Conservation (phyloP, 495 filamentous ascomycete species). For the Parathielavia appendiculata region DNA sequence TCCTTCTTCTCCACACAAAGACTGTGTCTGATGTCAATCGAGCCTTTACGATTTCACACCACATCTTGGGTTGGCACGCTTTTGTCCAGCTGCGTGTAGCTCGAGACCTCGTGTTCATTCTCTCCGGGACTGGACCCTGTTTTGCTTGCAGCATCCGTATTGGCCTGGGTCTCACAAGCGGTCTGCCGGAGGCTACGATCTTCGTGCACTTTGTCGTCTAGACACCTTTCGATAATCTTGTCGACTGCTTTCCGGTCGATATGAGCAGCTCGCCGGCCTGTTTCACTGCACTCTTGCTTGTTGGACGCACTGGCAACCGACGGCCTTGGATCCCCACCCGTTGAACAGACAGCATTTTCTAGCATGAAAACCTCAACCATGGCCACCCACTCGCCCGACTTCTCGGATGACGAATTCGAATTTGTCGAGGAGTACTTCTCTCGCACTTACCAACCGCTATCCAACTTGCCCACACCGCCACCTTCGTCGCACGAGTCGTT, state of each 20-base stretch:
- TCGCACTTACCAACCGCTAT: slow-evolving; percentile 54
- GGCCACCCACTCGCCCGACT: slow-evolving; percentile 26
- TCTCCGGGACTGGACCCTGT: not conserved
- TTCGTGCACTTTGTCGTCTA: slow-evolving; percentile 16
- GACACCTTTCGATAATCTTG: not conserved
- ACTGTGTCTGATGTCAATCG: not conserved
- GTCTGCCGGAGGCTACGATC: slow-evolving; percentile 11
- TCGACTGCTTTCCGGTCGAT: slow-evolving; percentile 21
- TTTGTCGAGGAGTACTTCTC: slow-evolving; percentile 53
- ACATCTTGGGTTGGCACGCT: not conserved
- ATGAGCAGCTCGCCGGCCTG: slow-evolving; percentile 35
- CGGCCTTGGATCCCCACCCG: slow-evolving; percentile 17
- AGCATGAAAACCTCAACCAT: slow-evolving; percentile 17
- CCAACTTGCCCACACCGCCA: slow-evolving; percentile 57
- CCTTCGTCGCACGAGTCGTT: slow-evolving; percentile 43
- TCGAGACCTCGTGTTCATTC: slow-evolving; percentile 30
- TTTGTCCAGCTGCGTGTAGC: slow-evolving; percentile 18
- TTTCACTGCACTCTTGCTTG: slow-evolving; percentile 29
- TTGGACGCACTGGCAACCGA: slow-evolving; percentile 31
- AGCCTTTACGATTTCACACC: not conserved
- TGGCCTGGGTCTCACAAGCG: slow-evolving; percentile 5
- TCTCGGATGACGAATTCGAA: slow-evolving; percentile 44
- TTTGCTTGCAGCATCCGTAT: not conserved
- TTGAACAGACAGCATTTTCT: slow-evolving; percentile 21
- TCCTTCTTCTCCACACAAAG: not conserved